These are phyloP conservation scores for Begonia loranthoides DNA, from an alignment of 306 rosid species.

Conservation along the genomic window DNA sequence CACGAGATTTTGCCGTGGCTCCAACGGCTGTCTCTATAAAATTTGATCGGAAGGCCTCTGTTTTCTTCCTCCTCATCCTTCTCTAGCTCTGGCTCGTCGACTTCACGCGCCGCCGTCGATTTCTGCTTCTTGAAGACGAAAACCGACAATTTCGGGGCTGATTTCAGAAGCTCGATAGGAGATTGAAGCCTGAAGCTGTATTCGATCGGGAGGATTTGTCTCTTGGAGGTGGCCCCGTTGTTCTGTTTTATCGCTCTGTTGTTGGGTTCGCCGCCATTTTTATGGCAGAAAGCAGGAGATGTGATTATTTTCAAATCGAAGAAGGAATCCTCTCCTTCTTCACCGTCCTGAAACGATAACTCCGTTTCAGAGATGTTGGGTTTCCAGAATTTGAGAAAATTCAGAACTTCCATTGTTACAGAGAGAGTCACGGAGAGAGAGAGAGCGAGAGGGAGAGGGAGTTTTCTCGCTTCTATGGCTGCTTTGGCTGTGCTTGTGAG, in stretches of 20 bases:
- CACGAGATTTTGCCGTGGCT: no score
- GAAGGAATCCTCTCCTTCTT: constrained; percentile 65
- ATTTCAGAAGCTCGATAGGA: constrained; percentile 73
- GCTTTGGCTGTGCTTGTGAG: neutral
- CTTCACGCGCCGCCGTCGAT: no score
- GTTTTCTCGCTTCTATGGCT: constrained; percentile 1
- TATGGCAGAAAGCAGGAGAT: constrained; percentile 19
- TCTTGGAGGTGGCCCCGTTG: constrained; percentile 47
- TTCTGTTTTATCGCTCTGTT: no score
- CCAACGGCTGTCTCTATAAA: no score
- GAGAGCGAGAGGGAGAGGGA: constrained; percentile 1
- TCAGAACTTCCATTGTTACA: constrained; percentile 44
- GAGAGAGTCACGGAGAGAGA: constrained; percentile 1
- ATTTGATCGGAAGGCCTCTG: no score
- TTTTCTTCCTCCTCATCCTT: no score
- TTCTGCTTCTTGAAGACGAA: neutral
- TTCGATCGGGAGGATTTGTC: constrained; percentile 69
- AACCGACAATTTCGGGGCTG: constrained; percentile 61
- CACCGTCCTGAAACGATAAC: constrained; percentile 30
- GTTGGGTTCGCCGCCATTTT: constrained; percentile 9
- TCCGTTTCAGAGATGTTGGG: constrained; percentile 10
- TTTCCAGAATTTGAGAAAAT: constrained; percentile 73
- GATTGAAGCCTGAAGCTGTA: constrained; percentile 65
- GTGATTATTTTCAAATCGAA: constrained; percentile 48
- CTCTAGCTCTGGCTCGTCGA: no score